These are phyloP conservation scores for Phaffia rhodozyma DNA, from an alignment of 1,284 basidiomycete species.

Conservation along the genomic window DNA sequence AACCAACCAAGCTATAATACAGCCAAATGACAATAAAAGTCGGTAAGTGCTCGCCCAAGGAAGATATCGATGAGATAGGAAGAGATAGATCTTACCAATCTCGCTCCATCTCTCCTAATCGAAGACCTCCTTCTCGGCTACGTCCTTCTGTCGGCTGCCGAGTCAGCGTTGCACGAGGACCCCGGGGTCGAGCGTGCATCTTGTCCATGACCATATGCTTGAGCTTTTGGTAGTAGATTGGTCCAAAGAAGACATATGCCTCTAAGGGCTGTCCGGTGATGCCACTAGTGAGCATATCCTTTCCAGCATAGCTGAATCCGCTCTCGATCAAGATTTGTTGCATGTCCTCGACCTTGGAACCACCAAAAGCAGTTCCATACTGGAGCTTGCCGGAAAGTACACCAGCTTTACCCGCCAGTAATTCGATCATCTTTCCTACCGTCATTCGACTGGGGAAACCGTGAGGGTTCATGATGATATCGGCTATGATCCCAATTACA, in stretches of 20 bases:
- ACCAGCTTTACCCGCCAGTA: slow-evolving; percentile 77
- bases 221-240: slow-evolving; percentile 83
- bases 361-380: slow-evolving; percentile 77
- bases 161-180: slow-evolving; percentile 89
- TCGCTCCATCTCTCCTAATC: slow-evolving; percentile 97
- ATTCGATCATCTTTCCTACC: slow-evolving; percentile 99
- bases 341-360: slow-evolving; percentile 99
- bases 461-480: slow-evolving; percentile 99
- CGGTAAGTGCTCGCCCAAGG: slow-evolving; percentile 13
- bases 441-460: slow-evolving; percentile 99
- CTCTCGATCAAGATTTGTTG: slow-evolving; percentile 85
- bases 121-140: slow-evolving; percentile 90
- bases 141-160: slow-evolving; percentile 98
- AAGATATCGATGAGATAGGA: slow-evolving; percentile 20
- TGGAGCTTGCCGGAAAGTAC: slow-evolving; percentile 34
- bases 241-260: slow-evolving; percentile 96
- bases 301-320: slow-evolving; percentile 93
- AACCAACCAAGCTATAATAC: slow-evolving; percentile 61
- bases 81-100: slow-evolving; percentile 47
- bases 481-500: slow-evolving; percentile 36
- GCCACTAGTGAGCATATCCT: slow-evolving; percentile 95
- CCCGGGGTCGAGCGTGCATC: slow-evolving; percentile 97
- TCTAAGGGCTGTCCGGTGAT: slow-evolving; percentile 95
- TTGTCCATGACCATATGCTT: slow-evolving; percentile 98
- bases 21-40: background rate